Base-by-base conservation (phyloP, 2,329 filamentous ascomycete species). In the Rutstroemia sp. region DNA sequence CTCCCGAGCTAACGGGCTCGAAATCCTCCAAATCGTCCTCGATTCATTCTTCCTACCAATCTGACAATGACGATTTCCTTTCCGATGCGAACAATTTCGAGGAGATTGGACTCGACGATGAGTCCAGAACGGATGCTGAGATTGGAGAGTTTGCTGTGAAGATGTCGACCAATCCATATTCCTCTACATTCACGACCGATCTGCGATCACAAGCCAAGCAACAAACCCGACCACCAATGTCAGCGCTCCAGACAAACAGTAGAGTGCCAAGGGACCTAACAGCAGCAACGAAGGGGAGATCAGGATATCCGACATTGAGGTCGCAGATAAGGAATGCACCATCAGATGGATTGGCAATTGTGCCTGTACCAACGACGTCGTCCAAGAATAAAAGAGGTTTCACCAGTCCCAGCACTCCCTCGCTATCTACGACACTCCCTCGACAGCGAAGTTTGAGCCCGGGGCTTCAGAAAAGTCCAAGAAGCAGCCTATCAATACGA, bases 21-120 rank as follows among this genome's bases (percentile, higher is more conserved):
- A 95, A 92, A 72, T 94, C 90, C 61, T 95, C 90, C 62, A 95
- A 94, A 73, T 91, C 90, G 27, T 95, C 90, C 5, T 95, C 90
- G 50, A 88, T 92, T 67, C 87, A 86, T 65, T 95, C 91, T 39
- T 85, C 87, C 56, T 85, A 82, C 60, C 87, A 85, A 52, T 75
- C 83, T 66, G 87, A 90, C 66, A 88, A 89, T 64, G 83, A 86
- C 67, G 82, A 79, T 63, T 79, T 84, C 51, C 75, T 88, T 47
- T 79, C 83, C 52, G 89, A 95, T 68, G 81, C 87, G 57, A 85
- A 83, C 61, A 85, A 96, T 70, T 96, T 96, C 66, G 92, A 97
- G 71, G 92, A 96, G 62, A 96, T 96, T 69, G 90, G 88, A 12
- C 82, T 97, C 30, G 87, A 91, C 59, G 86, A 88, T 65, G 85